Percentiles rank a stretch among this genome's conserved stretches.
These are phyloP conservation scores for Nicotiana paniculata DNA, from an alignment of 257 asterid species.

Conservation along the genomic window DNA sequence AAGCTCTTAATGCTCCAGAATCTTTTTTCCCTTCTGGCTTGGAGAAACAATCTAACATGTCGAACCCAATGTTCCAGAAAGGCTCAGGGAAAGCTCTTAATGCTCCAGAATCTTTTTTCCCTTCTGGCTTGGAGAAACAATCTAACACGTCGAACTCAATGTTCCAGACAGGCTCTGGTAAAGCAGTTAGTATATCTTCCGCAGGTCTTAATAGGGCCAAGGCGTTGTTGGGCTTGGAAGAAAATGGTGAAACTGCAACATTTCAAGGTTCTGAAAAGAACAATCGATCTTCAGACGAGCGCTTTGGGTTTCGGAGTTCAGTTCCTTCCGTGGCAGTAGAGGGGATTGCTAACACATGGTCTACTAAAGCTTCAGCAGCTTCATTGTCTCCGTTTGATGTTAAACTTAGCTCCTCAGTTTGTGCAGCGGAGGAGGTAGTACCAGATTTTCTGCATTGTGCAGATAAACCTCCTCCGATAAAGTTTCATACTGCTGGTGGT, in stretches of 20 bases:
- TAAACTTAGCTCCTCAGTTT: conserved; percentile 19
- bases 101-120: conserved; percentile 21
- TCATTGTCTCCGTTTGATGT: conserved; percentile 23
- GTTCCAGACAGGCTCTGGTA: conserved; percentile 61
- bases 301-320: conserved; percentile 21
- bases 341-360: conserved; percentile 15
- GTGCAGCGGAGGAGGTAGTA: conserved; percentile 22
- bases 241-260: conserved; percentile 30
- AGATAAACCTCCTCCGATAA: conserved; percentile 55
- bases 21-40: conserved; percentile 7
- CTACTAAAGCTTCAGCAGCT: conserved; percentile 26
- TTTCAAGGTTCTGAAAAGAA: conserved; percentile 29
- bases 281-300: conserved; percentile 21
- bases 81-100: conserved; percentile 49
- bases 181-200: conserved; percentile 59
- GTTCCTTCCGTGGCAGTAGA: conserved; percentile 18
- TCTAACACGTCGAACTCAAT: conserved; percentile 16
- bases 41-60: background rate
- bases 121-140: background rate
- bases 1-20: conserved; percentile 36
- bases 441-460: conserved; percentile 33
- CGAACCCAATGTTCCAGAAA: conserved; percentile 31
- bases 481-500: conserved; percentile 96
- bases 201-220: conserved; percentile 81
- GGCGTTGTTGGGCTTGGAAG: conserved; percentile 58